Evolutionary conservation across 129 eudicot genomes (phyloP).

Genomic region (Tanacetum coccineum): DNA sequence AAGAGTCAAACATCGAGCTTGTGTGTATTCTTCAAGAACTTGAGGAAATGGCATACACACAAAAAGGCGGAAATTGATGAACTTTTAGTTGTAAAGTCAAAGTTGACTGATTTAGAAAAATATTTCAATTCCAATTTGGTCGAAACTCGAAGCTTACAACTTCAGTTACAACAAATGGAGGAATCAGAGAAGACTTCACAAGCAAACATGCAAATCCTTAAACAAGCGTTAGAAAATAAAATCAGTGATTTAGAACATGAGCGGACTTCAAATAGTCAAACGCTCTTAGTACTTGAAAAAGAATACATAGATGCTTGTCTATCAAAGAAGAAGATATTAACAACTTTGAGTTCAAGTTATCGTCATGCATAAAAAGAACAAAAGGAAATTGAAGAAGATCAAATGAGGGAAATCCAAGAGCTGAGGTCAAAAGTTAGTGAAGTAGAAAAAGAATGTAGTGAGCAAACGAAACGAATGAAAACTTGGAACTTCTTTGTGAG

Average conservation of each 20-base stretch:
- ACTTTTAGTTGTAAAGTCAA: slow-evolving; percentile 36
- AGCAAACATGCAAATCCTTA: slow-evolving; percentile 46
- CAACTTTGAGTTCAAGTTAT: slow-evolving; percentile 42
- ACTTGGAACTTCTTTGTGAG: slow-evolving; percentile 55
- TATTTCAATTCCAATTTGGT: slow-evolving; percentile 39
- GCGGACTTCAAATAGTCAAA: slow-evolving; percentile 29
- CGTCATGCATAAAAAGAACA: slow-evolving; percentile 23
- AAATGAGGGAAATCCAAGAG: slow-evolving; percentile 39
- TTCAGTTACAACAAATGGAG: slow-evolving; percentile 48
- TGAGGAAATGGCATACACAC: slow-evolving; percentile 61
- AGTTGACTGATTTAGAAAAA: slow-evolving; percentile 35
- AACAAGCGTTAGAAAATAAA: slow-evolving; percentile 57
- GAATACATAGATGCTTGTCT: slow-evolving; percentile 45
- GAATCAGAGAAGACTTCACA: slow-evolving; percentile 65
- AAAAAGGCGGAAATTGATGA: slow-evolving; percentile 64
- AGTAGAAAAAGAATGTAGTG: slow-evolving; percentile 62
- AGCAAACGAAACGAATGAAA: slow-evolving; percentile 70
- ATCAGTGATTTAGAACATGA: slow-evolving; percentile 44
- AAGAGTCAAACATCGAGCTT: slow-evolving; percentile 72
- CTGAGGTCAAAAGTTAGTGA: slow-evolving; percentile 47
- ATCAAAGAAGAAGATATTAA: slow-evolving; percentile 60
- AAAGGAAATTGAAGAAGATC: slow-evolving; percentile 32
- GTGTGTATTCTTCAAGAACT: slow-evolving; percentile 73
- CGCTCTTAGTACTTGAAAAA: slow-evolving; percentile 38
- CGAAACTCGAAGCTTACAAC: slow-evolving; percentile 43